These are phyloP conservation scores for Fonsecaea nubica DNA, from an alignment of 2,329 filamentous ascomycete species.

Conservation along the genomic window DNA sequence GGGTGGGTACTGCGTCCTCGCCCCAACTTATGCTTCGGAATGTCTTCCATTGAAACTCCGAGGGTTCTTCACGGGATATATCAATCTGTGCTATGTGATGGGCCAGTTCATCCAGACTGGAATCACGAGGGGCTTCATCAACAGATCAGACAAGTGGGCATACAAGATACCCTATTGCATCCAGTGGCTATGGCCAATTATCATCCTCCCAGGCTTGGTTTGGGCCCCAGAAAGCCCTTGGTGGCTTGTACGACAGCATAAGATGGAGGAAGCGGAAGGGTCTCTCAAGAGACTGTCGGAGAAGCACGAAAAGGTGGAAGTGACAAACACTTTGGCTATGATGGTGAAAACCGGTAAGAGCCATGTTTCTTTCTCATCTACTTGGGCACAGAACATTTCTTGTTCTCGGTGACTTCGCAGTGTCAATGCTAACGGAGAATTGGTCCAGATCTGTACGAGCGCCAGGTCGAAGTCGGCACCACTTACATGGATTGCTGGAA, in stretches of 20 bases:
- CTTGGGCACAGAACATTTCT: background rate
- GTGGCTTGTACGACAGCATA: slow-evolving; percentile 15
- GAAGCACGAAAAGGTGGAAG: background rate
- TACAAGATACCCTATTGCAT: slow-evolving; percentile 46
- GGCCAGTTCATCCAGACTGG: slow-evolving; percentile 43
- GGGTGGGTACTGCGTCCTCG: slow-evolving; percentile 53
- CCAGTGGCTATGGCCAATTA: slow-evolving; percentile 60
- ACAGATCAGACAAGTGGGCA: slow-evolving; percentile 44
- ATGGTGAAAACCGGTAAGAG: slow-evolving; percentile 6
- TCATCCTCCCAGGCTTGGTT: slow-evolving; percentile 47
- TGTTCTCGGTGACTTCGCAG: background rate
- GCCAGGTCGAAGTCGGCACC: slow-evolving; percentile 40
- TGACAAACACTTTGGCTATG: slow-evolving; percentile 5
- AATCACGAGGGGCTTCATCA: slow-evolving; percentile 43
- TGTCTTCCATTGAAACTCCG: slow-evolving; percentile 39
- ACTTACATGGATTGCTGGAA: slow-evolving; percentile 45
- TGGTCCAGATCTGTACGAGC: slow-evolving; percentile 28
- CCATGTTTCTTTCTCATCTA: background rate
- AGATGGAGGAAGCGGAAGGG: slow-evolving; percentile 5
- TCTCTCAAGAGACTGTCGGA: background rate
- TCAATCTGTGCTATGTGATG: slow-evolving; percentile 50
- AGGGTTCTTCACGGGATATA: slow-evolving; percentile 44
- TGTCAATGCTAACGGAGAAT: background rate
- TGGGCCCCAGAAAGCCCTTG: slow-evolving; percentile 20
- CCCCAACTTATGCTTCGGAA: slow-evolving; percentile 42